Base-by-base conservation (phyloP, 345 rosid species). In the Eucalyptus pauciflora region DNA sequence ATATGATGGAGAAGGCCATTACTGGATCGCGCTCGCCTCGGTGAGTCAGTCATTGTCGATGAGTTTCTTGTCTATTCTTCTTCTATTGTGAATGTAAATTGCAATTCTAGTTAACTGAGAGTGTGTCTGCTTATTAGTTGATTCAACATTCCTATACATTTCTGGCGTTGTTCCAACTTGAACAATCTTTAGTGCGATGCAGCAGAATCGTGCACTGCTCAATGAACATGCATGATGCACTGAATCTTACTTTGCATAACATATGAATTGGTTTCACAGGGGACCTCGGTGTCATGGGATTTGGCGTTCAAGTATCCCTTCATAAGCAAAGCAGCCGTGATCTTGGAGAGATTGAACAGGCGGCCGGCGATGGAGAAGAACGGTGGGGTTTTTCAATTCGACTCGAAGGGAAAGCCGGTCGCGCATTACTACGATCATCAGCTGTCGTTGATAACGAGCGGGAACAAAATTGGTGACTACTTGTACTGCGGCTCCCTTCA, bases 1-100 rank as follows among this genome's bases (percentile, higher is more conserved):
- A 76, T 95, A 94, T 43, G 96, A 95, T 33, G 94, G 95, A 54
- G 91, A 95, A 16, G 98, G 98, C 7, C 95, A 94, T 79, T 96
- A 93, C 89, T 97, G 96, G 98, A 94, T 96, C 83, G 99, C 93
- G 31, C 95, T 97, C 37, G 93, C 95, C 91, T 94, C 94, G 11
- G 93, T 98, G 6, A 97, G 96, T 88, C 96, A 97, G 43, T 69
- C 94, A 31, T 76, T 22, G 41, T 41, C 41, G 41, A 41, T 41
- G 41, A 20, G 83, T 76, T 20, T 76, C 24, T 69, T 33, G 22
- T 69, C 18, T 20, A 69, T 17, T 33, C 2, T 18, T 69, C 80
- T 33, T 69, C 0, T 17, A 1, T 12, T 69, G 76, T 15, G n/a
- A 64, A 41, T 12, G 43, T 41, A 37, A 12, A 37, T 41, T 76